Percentiles rank a stretch among this genome's conserved stretches.
Evolutionary conservation across 208 protist species (phyloP).

Genomic region (Wallacemonas sp.): DNA sequence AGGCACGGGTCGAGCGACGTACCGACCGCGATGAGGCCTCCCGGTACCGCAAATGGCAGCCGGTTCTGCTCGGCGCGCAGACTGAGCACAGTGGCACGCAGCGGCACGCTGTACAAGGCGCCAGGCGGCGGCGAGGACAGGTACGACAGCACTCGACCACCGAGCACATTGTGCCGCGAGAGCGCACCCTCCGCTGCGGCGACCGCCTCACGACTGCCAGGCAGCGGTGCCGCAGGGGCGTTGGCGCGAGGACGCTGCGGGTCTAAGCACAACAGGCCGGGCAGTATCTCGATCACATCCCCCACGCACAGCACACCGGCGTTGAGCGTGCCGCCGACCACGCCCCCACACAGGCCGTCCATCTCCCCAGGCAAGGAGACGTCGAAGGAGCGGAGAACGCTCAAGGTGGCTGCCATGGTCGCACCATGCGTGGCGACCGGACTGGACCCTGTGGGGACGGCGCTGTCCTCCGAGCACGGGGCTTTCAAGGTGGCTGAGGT

Average conservation of each 20-base stretch:
- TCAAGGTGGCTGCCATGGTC: constrained; percentile 57
- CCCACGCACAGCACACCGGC: constrained; percentile 96
- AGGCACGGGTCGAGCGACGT: constrained; percentile 99
- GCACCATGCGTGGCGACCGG: no score
- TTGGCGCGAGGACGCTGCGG: background rate
- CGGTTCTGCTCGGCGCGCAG: constrained; percentile 98
- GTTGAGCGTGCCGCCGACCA: constrained; percentile 98
- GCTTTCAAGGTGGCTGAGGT: background rate
- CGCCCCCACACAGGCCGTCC: constrained; percentile 96
- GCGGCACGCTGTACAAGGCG: constrained; percentile 58
- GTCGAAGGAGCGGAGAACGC: constrained; percentile 99
- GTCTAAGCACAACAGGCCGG: constrained; percentile 87
- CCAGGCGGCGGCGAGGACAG: constrained; percentile 16
- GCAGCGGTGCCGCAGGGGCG: no score
- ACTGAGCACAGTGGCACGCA: constrained; percentile 92
- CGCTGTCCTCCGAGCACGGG: background rate
- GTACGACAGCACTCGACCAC: constrained; percentile 10
- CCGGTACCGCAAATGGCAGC: constrained; percentile 99
- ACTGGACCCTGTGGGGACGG: no score
- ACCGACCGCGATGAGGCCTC: constrained; percentile 99
- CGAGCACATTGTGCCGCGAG: constrained; percentile 8
- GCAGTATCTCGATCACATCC: constrained; percentile 99
- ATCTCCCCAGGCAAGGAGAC: constrained; percentile 99
- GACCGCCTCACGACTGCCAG: no score
- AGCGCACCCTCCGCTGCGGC: background rate